These are phyloP conservation scores for Talaromyces sp. DNA, from an alignment of 2,329 filamentous ascomycete genomes.

Conservation along the genomic window DNA sequence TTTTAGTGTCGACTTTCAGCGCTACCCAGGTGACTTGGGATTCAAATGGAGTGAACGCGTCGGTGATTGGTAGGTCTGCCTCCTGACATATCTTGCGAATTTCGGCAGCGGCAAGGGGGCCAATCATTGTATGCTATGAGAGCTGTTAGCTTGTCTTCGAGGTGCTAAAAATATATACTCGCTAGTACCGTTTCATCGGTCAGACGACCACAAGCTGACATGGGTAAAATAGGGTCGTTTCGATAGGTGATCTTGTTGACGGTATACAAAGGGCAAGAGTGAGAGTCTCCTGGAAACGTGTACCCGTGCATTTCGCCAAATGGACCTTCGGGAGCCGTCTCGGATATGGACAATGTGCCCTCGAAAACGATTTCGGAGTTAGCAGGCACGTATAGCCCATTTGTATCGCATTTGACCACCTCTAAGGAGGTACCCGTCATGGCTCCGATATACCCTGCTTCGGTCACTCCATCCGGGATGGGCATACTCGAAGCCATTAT, in stretches of 20 bases:
- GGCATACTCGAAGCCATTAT: constrained; percentile 48
- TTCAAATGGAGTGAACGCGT: constrained; percentile 43
- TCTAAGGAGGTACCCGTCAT: constrained; percentile 43
- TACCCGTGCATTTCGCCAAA: constrained; percentile 48
- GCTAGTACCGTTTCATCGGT: constrained; percentile 40
- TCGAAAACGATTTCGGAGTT: constrained; percentile 50
- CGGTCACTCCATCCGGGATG: constrained; percentile 45
- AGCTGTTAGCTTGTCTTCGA: not conserved
- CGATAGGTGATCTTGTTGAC: constrained; percentile 47
- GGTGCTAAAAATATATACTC: constrained; percentile 3
- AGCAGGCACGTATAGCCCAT: constrained; percentile 45
- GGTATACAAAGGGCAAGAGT: constrained; percentile 36
- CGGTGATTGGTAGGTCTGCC: constrained; percentile 38
- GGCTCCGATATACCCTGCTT: constrained; percentile 47
- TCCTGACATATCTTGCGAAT: constrained; percentile 34
- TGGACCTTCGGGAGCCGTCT: constrained; percentile 43
- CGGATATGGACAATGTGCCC: constrained; percentile 42
- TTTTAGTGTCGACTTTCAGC: constrained; percentile 53
- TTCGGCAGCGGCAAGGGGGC: constrained; percentile 40
- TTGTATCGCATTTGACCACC: constrained; percentile 50
- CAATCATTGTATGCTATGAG: constrained; percentile 34
- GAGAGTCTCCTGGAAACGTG: constrained; percentile 38
- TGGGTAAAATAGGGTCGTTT: constrained; percentile 44
- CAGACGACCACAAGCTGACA: constrained; percentile 38
- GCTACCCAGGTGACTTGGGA: constrained; percentile 47